Evolutionary conservation across 2,329 filamentous ascomycete genomes (phyloP), one percentile per base, ranked within the genome.

Genomic region (Fusarium sp.): DNA sequence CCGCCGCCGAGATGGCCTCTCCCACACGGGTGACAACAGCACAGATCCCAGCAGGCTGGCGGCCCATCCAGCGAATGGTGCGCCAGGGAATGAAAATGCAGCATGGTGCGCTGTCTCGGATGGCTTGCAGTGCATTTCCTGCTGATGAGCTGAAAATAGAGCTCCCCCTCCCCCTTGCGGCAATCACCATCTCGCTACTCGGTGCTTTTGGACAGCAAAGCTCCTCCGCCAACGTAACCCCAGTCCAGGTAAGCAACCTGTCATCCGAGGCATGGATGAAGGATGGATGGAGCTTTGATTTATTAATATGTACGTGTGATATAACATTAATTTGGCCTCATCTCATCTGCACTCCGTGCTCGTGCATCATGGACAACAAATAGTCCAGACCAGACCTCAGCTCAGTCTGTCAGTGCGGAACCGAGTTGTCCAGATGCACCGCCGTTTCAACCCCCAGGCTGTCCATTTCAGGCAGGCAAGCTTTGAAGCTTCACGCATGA

Each of bases 31-130:
- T 62, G 59, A 50, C 43, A 35, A 20, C 30, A 32, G 25, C 25
- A 52, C 48, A 48, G 48, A 64, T 68, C 62, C 71, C 43, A 64
- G 70, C 72, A 59, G 56, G 66, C 16, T 45, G 30, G 45, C 20
- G 50, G 30, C 50, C 66, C 62, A 64, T 54, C 48, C 68, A 67
- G 66, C 69, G 73, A 71, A 72, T 77, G 59, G 60, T 48, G 64
- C 63, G 48, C 62, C 57, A 34, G 70, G 25, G 13, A 60, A 34
- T 56, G 52, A 56, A 56, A 57, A 66, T 64, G 64, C 23, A 27
- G 41, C 63, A 67, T 58, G 67, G 39, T 30, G 30, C 27, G 58
- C 39, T 54, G 45, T 63, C 60, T 63, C 60, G 54, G 54, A 74
- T 68, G 72, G 68, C 71, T 74, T 72, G 71, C 39, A 43, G 39